Conservation (phyloP, 805 yeast genomes). For the Scheffersomyces amazonensis region DNA sequence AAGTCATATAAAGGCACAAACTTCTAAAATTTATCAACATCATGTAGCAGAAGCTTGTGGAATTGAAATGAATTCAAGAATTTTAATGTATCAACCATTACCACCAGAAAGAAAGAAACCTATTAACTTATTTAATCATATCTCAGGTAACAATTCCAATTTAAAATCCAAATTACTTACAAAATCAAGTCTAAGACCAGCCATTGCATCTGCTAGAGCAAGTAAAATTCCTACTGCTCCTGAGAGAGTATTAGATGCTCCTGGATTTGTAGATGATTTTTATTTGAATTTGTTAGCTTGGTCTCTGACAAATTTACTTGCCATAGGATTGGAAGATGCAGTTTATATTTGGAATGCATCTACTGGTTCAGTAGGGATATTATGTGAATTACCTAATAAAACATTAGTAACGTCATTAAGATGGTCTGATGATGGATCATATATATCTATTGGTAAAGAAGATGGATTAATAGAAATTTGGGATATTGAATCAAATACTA, state of each 20-base stretch:
- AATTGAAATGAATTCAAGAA: slow-evolving; percentile 73
- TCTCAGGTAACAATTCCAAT: slow-evolving; percentile 13
- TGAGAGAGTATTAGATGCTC: slow-evolving; percentile 92
- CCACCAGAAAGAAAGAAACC: slow-evolving; percentile 63
- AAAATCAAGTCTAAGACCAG: slow-evolving; percentile 38
- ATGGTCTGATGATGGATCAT: slow-evolving; percentile 91
- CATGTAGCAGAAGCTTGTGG: slow-evolving; percentile 97
- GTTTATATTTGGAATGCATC: slow-evolving; percentile 93
- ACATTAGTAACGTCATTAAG: slow-evolving; percentile 64
- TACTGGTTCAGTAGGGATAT: slow-evolving; percentile 69
- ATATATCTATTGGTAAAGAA: slow-evolving; percentile 77
- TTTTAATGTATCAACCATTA: slow-evolving; percentile 80
- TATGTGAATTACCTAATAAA: slow-evolving; percentile 52
- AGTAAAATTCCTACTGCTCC: slow-evolving; percentile 85
- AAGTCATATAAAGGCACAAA: slow-evolving; percentile 54
- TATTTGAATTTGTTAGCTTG: slow-evolving; percentile 84
- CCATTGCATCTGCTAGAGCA: slow-evolving; percentile 62
- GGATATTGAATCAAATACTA: slow-evolving; percentile 80
- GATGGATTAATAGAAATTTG: slow-evolving; percentile 88
- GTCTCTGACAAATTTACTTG: slow-evolving; percentile 79
- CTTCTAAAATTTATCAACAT: slow-evolving; percentile 59
- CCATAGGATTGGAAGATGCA: slow-evolving; percentile 80
- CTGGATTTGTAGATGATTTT: slow-evolving; percentile 90
- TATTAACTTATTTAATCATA: slow-evolving; percentile 28
- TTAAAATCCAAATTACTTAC: slow-evolving; percentile 20